Conservation (phyloP, 192 early-diverging fungal genomes). For the Umbelopsis ramanniana region DNA sequence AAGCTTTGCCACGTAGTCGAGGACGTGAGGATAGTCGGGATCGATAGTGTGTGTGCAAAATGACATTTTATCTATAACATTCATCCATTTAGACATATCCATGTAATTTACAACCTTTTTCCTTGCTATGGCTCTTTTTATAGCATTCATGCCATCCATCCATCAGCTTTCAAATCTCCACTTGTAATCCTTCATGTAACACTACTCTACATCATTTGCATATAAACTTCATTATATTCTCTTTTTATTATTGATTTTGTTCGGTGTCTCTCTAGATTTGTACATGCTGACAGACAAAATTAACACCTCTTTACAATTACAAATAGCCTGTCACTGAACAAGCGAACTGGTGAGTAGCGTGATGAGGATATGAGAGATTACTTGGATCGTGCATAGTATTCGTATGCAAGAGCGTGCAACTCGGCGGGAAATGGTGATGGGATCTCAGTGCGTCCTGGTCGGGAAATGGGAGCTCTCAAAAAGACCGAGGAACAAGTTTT, state of each 20-base stretch:
- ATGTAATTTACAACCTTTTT: too few relatives aligned
- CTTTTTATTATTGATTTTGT: slow-evolving; percentile 16
- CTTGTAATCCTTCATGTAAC: neutral
- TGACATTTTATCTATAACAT: too few relatives aligned
- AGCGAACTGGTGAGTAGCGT: neutral
- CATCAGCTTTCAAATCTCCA: neutral
- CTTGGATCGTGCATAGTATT: slow-evolving; percentile 80
- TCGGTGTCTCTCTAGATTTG: slow-evolving; percentile 18
- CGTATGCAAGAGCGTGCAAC: slow-evolving; percentile 88
- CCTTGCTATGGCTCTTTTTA: too few relatives aligned
- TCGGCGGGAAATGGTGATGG: slow-evolving; percentile 94
- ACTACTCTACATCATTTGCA: neutral
- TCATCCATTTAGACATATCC: too few relatives aligned
- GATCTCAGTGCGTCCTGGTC: slow-evolving; percentile 85
- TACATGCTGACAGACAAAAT: slow-evolving; percentile 22
- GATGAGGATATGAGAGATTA: slow-evolving; percentile 10
- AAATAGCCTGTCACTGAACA: slow-evolving; percentile 18
- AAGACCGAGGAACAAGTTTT: slow-evolving; percentile 89
- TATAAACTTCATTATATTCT: neutral
- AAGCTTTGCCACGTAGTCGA: neutral
- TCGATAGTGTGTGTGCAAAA: too few relatives aligned
- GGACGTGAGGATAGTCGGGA: neutral
- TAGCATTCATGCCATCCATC: too few relatives aligned
- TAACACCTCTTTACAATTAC: slow-evolving; percentile 21
- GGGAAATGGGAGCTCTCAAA: slow-evolving; percentile 85